Evolutionary conservation across 2,329 filamentous ascomycete genomes (phyloP).

Genomic region (Alternaria angustiovoidea): DNA sequence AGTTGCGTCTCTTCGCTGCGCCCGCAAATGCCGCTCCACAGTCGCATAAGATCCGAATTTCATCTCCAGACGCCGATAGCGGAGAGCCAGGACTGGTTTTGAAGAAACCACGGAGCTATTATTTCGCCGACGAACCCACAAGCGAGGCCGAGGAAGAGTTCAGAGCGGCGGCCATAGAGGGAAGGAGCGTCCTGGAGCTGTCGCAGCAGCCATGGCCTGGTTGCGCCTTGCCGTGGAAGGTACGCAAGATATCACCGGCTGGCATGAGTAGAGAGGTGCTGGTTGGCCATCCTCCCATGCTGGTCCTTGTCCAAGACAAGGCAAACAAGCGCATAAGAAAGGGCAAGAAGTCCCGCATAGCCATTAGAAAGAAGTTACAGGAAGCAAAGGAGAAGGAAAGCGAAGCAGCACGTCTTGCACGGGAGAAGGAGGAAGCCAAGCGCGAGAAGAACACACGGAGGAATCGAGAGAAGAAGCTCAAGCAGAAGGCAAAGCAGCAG

Average conservation of each 20-base stretch:
- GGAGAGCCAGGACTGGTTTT: constrained; percentile 39
- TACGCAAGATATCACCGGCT: constrained; percentile 37
- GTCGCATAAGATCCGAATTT: constrained; percentile 42
- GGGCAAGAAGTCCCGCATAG: constrained; percentile 48
- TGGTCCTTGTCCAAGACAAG: constrained; percentile 33
- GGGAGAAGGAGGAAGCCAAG: constrained; percentile 46
- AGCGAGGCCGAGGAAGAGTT: constrained; percentile 33
- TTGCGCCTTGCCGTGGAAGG: constrained; percentile 48
- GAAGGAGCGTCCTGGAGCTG: constrained; percentile 38
- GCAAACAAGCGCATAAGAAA: constrained; percentile 40
- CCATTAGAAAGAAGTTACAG: constrained; percentile 44
- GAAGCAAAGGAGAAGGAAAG: constrained; percentile 34
- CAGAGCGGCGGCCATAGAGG: constrained; percentile 39
- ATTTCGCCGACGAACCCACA: constrained; percentile 43
- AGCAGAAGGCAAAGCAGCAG: constrained; percentile 47
- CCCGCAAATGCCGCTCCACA: constrained; percentile 30
- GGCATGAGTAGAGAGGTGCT: constrained; percentile 44
- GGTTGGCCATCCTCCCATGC: constrained; percentile 35
- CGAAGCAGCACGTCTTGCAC: constrained; percentile 34
- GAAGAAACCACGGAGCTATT: constrained; percentile 45
- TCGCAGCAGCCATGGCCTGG: constrained; percentile 45
- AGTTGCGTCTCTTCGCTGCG: constrained; percentile 47
- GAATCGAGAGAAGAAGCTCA: constrained; percentile 51
- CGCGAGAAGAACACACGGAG: constrained; percentile 47
- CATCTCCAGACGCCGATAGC: constrained; percentile 37